A percentile compares a stretch with the other conserved stretches of the same genome.
Evolutionary conservation across 2,329 filamentous ascomycete species (phyloP).

Genomic region (Xylaria arbuscula): DNA sequence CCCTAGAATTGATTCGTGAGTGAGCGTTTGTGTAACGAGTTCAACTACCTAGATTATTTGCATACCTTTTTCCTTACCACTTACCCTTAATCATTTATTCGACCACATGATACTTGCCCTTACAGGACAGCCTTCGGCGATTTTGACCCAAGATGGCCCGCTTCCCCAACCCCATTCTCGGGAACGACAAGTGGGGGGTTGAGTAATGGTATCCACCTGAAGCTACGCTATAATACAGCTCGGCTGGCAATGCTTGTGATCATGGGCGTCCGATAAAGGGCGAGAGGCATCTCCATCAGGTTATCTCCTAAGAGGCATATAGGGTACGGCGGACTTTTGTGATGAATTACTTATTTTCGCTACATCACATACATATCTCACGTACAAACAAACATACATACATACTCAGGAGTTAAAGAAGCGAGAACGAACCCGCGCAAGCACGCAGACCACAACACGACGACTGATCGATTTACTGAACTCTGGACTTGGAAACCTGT

Average conservation of each 20-base stretch:
- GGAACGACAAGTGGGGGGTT: not conserved
- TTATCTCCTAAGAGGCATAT: no score
- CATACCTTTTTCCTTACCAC: no score
- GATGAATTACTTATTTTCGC: not conserved
- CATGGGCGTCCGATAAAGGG: constrained; percentile 16
- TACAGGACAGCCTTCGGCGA: constrained; percentile 9
- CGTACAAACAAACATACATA: no score
- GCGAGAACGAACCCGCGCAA: not conserved
- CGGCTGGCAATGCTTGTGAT: not conserved
- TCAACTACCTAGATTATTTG: no score
- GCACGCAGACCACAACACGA: not conserved
- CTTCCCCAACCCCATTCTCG: not conserved
- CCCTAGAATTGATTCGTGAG: no score
- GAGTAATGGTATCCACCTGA: constrained; percentile 1
- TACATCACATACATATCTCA: not conserved
- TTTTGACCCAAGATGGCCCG: constrained; percentile 28
- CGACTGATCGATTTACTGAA: not conserved
- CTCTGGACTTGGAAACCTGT: not conserved
- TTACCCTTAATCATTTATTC: no score
- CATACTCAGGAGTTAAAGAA: not conserved
- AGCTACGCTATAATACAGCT: not conserved
- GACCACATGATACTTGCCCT: not conserved
- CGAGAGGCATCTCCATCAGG: constrained; percentile 8
- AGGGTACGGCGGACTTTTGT: no score
- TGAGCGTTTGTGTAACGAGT: no score